These are phyloP conservation scores for Angomonas deanei DNA, from an alignment of 208 protist species.

Conservation along the genomic window DNA sequence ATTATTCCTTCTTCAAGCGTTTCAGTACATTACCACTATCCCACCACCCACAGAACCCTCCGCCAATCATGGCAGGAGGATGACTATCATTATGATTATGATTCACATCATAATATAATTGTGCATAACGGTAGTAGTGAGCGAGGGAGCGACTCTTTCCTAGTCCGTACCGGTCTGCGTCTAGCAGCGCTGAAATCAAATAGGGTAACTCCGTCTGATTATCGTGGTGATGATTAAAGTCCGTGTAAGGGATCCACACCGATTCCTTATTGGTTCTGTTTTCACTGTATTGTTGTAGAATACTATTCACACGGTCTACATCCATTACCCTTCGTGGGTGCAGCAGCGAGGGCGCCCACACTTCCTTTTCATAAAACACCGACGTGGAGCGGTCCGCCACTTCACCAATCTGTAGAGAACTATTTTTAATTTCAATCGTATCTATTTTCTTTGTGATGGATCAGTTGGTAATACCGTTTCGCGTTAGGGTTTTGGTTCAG, in stretches of 20 bases:
- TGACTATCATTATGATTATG: too few species aligned
- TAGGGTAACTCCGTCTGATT: not conserved
- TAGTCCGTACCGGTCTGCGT: constrained; percentile 71
- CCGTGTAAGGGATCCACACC: not conserved
- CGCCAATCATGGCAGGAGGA: not conserved
- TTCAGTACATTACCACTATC: not conserved
- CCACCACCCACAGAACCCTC: not conserved
- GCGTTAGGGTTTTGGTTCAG: too few species aligned
- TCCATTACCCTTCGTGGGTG: too few species aligned
- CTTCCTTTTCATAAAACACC: not conserved
- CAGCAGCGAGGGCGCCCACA: not conserved
- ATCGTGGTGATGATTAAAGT: not conserved
- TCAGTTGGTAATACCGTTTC: too few species aligned
- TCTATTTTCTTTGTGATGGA: too few species aligned
- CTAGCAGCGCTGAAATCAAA: constrained; percentile 31
- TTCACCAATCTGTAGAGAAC: too few species aligned
- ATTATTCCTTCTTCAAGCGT: not conserved
- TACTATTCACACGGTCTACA: too few species aligned
- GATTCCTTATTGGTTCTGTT: too few species aligned
- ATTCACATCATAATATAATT: constrained; percentile 2
- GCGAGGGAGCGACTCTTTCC: constrained; percentile 46
- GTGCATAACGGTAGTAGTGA: constrained; percentile 73
- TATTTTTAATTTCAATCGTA: too few species aligned
- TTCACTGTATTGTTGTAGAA: too few species aligned
- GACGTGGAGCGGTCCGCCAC: not conserved